These are phyloP conservation scores for Diaporthe destruens DNA, from an alignment of 2,329 filamentous ascomycete genomes.

Conservation along the genomic window DNA sequence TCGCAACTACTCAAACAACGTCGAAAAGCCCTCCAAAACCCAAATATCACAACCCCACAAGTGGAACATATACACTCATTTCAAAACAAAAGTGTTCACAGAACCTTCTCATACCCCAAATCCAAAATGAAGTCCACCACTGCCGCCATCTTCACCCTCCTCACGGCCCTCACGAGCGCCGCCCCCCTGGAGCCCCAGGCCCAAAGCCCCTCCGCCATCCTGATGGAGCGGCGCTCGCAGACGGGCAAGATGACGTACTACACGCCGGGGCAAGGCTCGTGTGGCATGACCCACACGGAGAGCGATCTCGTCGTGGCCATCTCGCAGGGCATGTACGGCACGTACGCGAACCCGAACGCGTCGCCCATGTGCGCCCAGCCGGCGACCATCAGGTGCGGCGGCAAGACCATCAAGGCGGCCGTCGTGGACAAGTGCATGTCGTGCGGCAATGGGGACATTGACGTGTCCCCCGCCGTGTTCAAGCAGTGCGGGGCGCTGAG, in stretches of 20 bases:
- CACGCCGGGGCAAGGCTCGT: slow-evolving; percentile 29
- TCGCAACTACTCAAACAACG: neutral
- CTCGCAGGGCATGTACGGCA: slow-evolving; percentile 26
- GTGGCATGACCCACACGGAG: slow-evolving; percentile 28
- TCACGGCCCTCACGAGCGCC: slow-evolving; percentile 20
- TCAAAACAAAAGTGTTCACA: neutral
- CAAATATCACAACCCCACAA: neutral
- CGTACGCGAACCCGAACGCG: slow-evolving; percentile 34
- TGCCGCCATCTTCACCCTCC: slow-evolving; percentile 8
- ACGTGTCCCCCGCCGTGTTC: slow-evolving; percentile 37
- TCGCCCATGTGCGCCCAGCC: slow-evolving; percentile 34
- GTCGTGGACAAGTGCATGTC: slow-evolving; percentile 35
- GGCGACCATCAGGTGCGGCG: slow-evolving; percentile 26
- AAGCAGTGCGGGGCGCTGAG: slow-evolving; percentile 25
- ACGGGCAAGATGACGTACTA: slow-evolving; percentile 39
- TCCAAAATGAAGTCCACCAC: slow-evolving; percentile 32
- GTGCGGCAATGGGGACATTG: slow-evolving; percentile 25
- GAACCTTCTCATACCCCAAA: neutral
- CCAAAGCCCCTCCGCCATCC: neutral
- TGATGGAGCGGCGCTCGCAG: neutral
- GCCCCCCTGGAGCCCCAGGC: slow-evolving; percentile 7
- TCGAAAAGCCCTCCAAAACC: neutral
- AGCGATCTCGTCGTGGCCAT: slow-evolving; percentile 35
- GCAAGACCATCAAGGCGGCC: slow-evolving; percentile 36
- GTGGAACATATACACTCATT: neutral